These are phyloP conservation scores for Pyrus pyrifolia DNA, from an alignment of 306 rosid genomes.

Conservation along the genomic window DNA sequence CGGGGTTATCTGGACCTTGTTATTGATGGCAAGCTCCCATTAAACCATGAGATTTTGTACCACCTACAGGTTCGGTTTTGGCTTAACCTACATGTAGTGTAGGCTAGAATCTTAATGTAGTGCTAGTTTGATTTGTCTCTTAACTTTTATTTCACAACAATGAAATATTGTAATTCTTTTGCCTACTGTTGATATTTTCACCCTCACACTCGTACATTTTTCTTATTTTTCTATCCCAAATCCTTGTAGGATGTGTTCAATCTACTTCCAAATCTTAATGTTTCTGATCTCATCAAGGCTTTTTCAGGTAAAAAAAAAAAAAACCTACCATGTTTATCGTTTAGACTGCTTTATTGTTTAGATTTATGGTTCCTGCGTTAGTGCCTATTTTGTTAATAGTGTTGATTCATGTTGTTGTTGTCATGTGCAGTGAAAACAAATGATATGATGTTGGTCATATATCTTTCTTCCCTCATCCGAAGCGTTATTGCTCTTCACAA, in stretches of 20 bases:
- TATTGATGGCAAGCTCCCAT: conserved; percentile 65
- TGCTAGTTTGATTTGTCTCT: not conserved
- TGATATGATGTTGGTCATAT: conserved; percentile 53
- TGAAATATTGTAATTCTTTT: no score
- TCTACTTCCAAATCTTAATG: conserved; percentile 55
- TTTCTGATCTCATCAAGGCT: conserved; percentile 44
- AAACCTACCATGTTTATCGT: not conserved
- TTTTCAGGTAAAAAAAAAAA: conserved; percentile 33
- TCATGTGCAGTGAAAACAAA: conserved; percentile 49
- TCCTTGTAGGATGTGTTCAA: conserved; percentile 46
- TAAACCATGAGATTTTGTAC: conserved; percentile 81
- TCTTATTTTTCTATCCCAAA: not conserved
- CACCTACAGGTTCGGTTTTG: conserved; percentile 62
- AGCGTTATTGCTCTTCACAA: conserved; percentile 59
- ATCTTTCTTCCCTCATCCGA: conserved; percentile 52
- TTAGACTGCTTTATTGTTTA: not conserved
- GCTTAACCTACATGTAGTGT: not conserved
- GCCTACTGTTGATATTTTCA: not conserved
- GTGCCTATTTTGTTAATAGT: not conserved
- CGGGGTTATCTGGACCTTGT: conserved; percentile 67
- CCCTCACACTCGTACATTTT: not conserved
- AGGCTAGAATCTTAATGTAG: not conserved
- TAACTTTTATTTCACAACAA: not conserved
- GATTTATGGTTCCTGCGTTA: not conserved
- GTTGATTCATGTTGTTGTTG: not conserved